Conservation (phyloP, 2,329 filamentous ascomycete species). For the Teratosphaeria epicoccoides region DNA sequence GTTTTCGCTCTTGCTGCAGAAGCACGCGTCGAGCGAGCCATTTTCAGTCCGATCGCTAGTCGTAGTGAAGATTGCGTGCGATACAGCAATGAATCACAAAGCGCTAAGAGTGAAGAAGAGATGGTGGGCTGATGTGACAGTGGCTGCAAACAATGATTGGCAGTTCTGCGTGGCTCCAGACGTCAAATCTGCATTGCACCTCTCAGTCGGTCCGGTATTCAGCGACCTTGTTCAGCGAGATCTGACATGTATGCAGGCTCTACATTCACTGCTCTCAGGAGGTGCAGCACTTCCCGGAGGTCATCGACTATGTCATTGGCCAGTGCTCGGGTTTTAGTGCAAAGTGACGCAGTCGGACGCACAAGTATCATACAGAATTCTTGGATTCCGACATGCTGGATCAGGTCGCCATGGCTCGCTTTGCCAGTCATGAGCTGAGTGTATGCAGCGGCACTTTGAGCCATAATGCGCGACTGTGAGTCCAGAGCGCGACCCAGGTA, state of each 20-base stretch:
- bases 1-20: constrained; percentile 10
- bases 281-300: too few relatives aligned
- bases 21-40: constrained; percentile 19
- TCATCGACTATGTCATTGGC: not conserved
- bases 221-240: too few relatives aligned
- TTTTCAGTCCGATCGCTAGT: constrained; percentile 1
- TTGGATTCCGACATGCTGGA: not conserved
- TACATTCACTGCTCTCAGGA: not conserved
- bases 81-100: not conserved
- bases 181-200: not conserved
- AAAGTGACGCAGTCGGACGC: too few relatives aligned
- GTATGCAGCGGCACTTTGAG: too few relatives aligned
- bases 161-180: not conserved
- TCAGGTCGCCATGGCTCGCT: not conserved
- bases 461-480: too few relatives aligned
- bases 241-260: too few relatives aligned
- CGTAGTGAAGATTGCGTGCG: not conserved
- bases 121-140: not conserved
- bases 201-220: not conserved
- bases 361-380: too few relatives aligned
- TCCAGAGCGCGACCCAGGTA: too few relatives aligned
- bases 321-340: not conserved
- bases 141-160: not conserved
- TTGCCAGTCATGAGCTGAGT: too few relatives aligned
- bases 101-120: not conserved